Base-by-base conservation (phyloP, 371 early-diverging fungal species). In the Saksenaea oblongispora region DNA sequence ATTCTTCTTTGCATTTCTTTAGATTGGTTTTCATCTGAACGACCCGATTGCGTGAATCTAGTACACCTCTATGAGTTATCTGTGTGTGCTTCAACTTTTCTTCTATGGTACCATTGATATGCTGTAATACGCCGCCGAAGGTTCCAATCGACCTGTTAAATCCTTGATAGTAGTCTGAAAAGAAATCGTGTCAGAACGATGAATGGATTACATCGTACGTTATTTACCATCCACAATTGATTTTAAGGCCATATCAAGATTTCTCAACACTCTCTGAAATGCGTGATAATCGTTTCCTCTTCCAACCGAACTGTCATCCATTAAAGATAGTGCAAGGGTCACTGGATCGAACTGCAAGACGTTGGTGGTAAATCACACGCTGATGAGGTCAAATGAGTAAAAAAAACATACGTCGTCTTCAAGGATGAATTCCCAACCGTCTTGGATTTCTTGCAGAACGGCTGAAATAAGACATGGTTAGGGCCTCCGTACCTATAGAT, bases 91-190 rank as follows among this genome's bases (percentile, higher is more conserved):
- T n/a, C 31, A 26, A 15, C 15, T 17, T 18, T 59, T 55, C 9
- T n/a, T 27, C 34, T 7, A 4, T 31, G 31, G 60, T 79, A 86
- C 90, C 93, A 37, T 89, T 80, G 66, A 97, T 92, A 56, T 89
- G 90, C 59, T 93, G 95, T 34, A 94, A 85, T 11, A 96, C 93
- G 14, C 90, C 90, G 59, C 95, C 93, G 71, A 95, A 97, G 1
- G 94, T 93, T 68, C 95, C 88, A 65, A 96, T 96, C 1, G 95
- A 91, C 36, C 84, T 87, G 69, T 95, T 96, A 72, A 97, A 97
- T 15, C 95, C 93, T 55, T 88, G 87, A 67, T 96, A 94, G 70
- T 95, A 94, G 59, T 95, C 97, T 93, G 74, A 2, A 15, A 26
- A 17, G 9, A 22, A 36, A 41, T 1, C 34, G 11, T 13, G 34